These are phyloP conservation scores for Candolleomyces eurysporus DNA, from an alignment of 768 basidiomycete genomes.

Conservation along the genomic window DNA sequence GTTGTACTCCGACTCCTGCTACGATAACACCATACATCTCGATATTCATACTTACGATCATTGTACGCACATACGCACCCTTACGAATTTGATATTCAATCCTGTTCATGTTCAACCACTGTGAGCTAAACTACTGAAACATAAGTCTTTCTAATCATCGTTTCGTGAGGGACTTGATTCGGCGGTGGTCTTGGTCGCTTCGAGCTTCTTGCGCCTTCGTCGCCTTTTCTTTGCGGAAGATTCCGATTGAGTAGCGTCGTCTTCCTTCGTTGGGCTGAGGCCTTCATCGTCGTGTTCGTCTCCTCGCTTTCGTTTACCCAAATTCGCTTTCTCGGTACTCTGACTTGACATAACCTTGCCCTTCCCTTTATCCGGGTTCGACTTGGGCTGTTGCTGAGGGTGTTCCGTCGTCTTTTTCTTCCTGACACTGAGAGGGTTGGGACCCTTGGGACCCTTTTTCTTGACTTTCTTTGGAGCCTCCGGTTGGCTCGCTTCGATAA, in stretches of 20 bases:
- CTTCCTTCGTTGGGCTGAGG: background rate
- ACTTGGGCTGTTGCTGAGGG: slow-evolving; percentile 36
- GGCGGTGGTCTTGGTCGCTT: background rate
- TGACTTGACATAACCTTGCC: slow-evolving; percentile 21
- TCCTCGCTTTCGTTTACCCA: slow-evolving; percentile 25
- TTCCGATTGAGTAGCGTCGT: background rate
- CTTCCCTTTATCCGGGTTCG: slow-evolving; percentile 28
- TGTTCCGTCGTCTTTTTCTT: slow-evolving; percentile 59
- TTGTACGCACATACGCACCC: too few species aligned
- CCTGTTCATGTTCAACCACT: too few species aligned
- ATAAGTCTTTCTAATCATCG: too few species aligned
- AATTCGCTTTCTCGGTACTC: slow-evolving; percentile 13
- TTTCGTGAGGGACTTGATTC: too few species aligned
- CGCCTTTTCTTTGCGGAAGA: slow-evolving; percentile 21
- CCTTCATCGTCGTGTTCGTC: slow-evolving; percentile 13
- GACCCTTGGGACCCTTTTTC: slow-evolving; percentile 72
- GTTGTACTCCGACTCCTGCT: too few species aligned
- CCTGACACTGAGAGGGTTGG: slow-evolving; percentile 91
- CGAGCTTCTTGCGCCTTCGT: slow-evolving; percentile 15
- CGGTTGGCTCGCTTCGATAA: slow-evolving; percentile 33
- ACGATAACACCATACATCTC: too few species aligned
- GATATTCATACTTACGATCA: too few species aligned
- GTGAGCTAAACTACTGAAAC: too few species aligned
- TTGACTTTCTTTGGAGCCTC: slow-evolving; percentile 49
- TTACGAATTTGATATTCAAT: too few species aligned